Evolutionary conservation across 2,329 filamentous ascomycete species (phyloP).

Genomic region (Pseudodiploospora longispora): DNA sequence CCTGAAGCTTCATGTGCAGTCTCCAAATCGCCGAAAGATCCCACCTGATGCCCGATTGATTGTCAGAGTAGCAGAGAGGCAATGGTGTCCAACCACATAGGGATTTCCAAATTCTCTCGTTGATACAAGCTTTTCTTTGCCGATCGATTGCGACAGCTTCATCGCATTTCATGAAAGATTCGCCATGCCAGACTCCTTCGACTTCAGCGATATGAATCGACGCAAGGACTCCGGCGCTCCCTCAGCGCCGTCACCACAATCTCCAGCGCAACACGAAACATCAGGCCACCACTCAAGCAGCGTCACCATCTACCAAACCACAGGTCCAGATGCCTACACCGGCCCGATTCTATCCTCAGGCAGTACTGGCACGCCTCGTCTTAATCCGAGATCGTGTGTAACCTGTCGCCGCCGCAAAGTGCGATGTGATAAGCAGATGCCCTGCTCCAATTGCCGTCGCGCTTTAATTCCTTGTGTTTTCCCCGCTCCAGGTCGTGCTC

Average conservation of each 20-base stretch:
- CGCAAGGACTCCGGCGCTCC: neutral
- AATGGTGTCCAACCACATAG: too few species aligned
- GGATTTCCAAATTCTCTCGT: too few species aligned
- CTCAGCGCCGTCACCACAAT: constrained; percentile 12
- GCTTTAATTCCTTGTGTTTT: constrained; percentile 66
- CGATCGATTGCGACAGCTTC: too few species aligned
- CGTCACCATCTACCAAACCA: constrained; percentile 32
- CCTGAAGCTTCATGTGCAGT: too few species aligned
- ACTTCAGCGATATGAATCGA: constrained; percentile 16
- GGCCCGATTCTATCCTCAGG: constrained; percentile 26
- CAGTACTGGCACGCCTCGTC: constrained; percentile 22
- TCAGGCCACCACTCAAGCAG: constrained; percentile 19
- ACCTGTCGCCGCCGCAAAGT: constrained; percentile 54
- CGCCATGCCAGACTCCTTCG: constrained; percentile 11
- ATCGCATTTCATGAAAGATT: too few species aligned
- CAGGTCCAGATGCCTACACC: constrained; percentile 30
- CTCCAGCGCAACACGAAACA: constrained; percentile 15
- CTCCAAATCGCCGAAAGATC: too few species aligned
- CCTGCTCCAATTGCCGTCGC: constrained; percentile 66
- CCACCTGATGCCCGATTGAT: too few species aligned
- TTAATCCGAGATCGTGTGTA: constrained; percentile 43
- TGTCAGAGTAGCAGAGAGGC: too few species aligned
- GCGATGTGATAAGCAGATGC: constrained; percentile 70
- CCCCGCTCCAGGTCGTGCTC: constrained; percentile 65
- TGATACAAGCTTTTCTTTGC: too few species aligned